Evolutionary conservation across 106 monocot genomes (phyloP).

Genomic region (Dioscorea zingiberensis): DNA sequence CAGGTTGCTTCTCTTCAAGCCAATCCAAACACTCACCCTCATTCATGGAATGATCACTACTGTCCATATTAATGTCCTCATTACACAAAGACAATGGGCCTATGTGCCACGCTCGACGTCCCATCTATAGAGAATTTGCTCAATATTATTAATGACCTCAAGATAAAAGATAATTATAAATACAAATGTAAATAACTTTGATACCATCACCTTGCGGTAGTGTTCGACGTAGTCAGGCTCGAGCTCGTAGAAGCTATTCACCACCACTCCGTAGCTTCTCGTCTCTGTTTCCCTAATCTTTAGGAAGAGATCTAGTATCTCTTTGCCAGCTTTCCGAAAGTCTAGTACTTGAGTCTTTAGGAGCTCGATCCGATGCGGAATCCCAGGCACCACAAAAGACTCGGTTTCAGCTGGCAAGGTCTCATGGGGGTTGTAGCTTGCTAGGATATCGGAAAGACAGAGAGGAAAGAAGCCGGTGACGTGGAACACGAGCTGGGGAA

Average conservation of each 20-base stretch:
- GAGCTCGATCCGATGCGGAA: not conserved
- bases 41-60: not conserved
- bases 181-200: too few relatives aligned
- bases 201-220: not conserved
- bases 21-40: not conserved
- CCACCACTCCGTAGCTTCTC: not conserved
- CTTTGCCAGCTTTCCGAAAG: too few relatives aligned
- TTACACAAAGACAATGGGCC: not conserved
- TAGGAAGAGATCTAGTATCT: not conserved
- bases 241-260: constrained; percentile 4
- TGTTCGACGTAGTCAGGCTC: not conserved
- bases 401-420: not conserved
- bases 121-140: too few relatives aligned
- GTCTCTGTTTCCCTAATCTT: not conserved
- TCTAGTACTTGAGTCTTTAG: not conserved
- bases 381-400: not conserved
- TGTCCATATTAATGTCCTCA: too few relatives aligned
- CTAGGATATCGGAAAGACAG: not conserved
- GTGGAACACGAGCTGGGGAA: constrained; percentile 6
- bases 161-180: too few relatives aligned
- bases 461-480: constrained; percentile 2
- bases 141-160: too few relatives aligned
- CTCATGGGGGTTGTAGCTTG: not conserved
- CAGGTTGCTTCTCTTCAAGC: constrained; percentile 5
- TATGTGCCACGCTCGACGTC: not conserved